Evolutionary conservation across 257 asterid species (phyloP), one percentile per base, ranked within the genome.

Genomic region (Primulina eburnea): DNA sequence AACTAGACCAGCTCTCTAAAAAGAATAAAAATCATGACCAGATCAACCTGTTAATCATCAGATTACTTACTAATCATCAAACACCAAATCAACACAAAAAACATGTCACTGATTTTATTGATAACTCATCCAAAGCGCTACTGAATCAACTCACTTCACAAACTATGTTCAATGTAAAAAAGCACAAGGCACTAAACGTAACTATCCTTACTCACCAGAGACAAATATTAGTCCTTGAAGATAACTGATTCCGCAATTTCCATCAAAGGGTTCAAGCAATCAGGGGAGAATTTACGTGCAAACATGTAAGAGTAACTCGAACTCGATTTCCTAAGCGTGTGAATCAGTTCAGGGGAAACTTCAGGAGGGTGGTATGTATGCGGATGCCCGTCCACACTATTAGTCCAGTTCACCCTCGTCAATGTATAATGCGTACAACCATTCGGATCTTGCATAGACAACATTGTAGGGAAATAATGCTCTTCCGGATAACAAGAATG

Each of bases 401-500:
- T 87, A 0, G 88, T 89, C 96, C 95, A 89, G 77, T 89, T 89
- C 33, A 89, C 95, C 72, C 87, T 74, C 17, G 95, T 89, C 73
- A 87, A 69, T 65, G 92, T 85, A 59, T 74, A 84, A 3, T 57
- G 64, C 2, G 86, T 70, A 53, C 91, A 85, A 17, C 90, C 87
- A 4, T 82, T 73, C 2, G 80, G 80, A 82, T 87, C 94, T 69
- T 62, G 77, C 95, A 87, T 87, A 26, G 94, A 82, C 58, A 89
- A 53, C 63, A 89, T 74, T 0, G 96, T 89, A 17, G 96, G 96
- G 74, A 89, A 87, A 77, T 89, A 89, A 68, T 89, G 96, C 70
- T 89, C 96, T 59, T 87, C 94, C 0, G 96, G 94, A 58, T 87
- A 89, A 78, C 94, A 89, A 56, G 88, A 82, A 17, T 87, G 81